These are phyloP conservation scores for Allium sativum DNA, from an alignment of 106 monocot genomes.

Conservation along the genomic window DNA sequence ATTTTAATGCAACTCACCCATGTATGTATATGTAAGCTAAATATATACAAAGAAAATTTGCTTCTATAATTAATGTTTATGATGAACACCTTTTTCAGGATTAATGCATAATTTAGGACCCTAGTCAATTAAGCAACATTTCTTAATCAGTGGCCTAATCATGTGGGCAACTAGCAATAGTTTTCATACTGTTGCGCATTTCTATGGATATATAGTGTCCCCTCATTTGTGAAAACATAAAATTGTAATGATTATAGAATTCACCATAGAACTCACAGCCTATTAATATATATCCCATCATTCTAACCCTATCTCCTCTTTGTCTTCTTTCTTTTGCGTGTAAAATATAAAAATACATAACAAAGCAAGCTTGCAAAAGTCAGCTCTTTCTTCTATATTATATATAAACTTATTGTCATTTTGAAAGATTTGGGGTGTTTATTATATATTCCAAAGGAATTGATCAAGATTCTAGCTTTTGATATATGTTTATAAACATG, in stretches of 20 bases:
- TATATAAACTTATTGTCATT: neutral
- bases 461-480: too few relatives aligned
- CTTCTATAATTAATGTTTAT: neutral
- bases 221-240: neutral
- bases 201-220: neutral
- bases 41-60: neutral
- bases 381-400: conserved; percentile 1
- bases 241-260: neutral
- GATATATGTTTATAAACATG: neutral
- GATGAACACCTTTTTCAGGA: neutral
- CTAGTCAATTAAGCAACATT: neutral
- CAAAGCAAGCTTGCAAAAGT: neutral
- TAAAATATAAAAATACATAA: neutral
- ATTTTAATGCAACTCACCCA: neutral
- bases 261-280: conserved; percentile 1
- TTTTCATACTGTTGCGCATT: neutral
- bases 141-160: conserved; percentile 4
- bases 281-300: neutral
- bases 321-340: conserved; percentile 6
- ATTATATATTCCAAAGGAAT: too few relatives aligned
- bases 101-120: neutral
- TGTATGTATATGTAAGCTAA: neutral
- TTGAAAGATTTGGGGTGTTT: neutral
- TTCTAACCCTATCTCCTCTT: conserved; percentile 9
- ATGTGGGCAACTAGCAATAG: conserved; percentile 4